A percentile compares a stretch with the other conserved stretches of the same genome.
phyloP scores from a whole-genome alignment of 352 stramenopile genomes.

The Pythium aquatile region DNA sequence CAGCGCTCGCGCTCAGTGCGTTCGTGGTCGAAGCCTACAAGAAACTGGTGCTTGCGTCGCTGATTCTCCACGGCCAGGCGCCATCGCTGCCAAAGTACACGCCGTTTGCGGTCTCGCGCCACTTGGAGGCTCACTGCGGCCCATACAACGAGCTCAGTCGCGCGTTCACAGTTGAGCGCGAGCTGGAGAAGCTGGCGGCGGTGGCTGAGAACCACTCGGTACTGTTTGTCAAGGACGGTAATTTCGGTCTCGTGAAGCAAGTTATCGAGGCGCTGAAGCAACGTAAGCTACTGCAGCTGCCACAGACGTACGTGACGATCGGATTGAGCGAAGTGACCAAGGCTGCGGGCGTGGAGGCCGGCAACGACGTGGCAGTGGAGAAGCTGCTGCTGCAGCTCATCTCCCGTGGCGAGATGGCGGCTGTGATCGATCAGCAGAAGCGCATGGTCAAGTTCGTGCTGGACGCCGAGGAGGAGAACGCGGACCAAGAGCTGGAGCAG shows the following conservation, averaged over 20 bases:
- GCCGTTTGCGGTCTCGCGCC: constrained; percentile 68
- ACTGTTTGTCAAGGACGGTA: constrained; percentile 57
- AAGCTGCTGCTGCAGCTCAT: constrained; percentile 67
- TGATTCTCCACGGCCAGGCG: constrained; percentile 55
- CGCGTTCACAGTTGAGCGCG: constrained; percentile 49
- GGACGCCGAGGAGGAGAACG: constrained; percentile 44
- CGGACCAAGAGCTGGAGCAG: constrained; percentile 33
- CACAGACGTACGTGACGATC: constrained; percentile 79
- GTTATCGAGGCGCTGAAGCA: constrained; percentile 63
- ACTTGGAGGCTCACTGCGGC: constrained; percentile 64
- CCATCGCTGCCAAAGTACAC: constrained; percentile 77
- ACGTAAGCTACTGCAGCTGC: constrained; percentile 69
- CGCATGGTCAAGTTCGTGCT: constrained; percentile 78
- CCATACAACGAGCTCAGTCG: constrained; percentile 57
- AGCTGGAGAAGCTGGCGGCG: constrained; percentile 32
- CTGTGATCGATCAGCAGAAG: constrained; percentile 75
- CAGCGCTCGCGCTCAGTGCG: constrained; percentile 65
- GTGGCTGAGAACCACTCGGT: constrained; percentile 43
- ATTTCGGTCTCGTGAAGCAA: constrained; percentile 81
- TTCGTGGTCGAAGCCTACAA: constrained; percentile 86
- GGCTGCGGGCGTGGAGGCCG: constrained; percentile 43
- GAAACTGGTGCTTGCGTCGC: constrained; percentile 68
- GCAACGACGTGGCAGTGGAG: constrained; percentile 35
- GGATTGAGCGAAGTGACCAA: constrained; percentile 57
- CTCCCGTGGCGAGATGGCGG: constrained; percentile 49